Base-by-base conservation (phyloP, 345 rosid species). In the Capsella bursapastoris region DNA sequence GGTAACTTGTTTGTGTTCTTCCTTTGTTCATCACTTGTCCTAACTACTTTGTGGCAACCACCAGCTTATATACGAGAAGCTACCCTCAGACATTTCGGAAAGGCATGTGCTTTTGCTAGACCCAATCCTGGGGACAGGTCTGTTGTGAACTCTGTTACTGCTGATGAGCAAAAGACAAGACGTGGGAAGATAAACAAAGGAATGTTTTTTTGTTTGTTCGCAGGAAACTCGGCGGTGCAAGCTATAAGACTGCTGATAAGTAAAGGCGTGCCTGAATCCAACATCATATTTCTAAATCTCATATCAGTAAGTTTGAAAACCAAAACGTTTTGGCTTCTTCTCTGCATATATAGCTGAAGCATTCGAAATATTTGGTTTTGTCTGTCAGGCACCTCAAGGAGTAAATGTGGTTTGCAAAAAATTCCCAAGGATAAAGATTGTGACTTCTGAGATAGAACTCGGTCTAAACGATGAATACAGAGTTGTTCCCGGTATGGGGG, bases 71-170 rank as follows among this genome's bases (percentile, higher is more conserved):
- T 93, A 89, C 62, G 98, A 93, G 78, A 93, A 90, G 74, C 78
- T 93, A 64, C 98, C 98, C 0, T 82, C 79, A 49, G 98, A 93
- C 85, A 93, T 90, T 35, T 86, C 96, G 37, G 88, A 90, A 74
- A 89, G 96, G 81, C 98, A 93, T 72, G 97, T 93, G 32, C 78
- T 90, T 61, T 80, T 93, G 37, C 81, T 93, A 82, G 98, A 93
- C 84, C 98, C 98, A 40, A 93, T 90, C 76, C 84, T 93, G 7
- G 98, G 98, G 57, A 93, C 98, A 87, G 98, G 98, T 90, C 73
- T 61, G 82, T 32, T 44, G 65, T 70, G 18, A 40, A 68, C 51
- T 47, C 41, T 47, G 53, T 16, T 7, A 49, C 6, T 35, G 5
- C 2, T 58, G 27, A 3, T 55, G 22, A 25, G 29, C 15, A 28